Evolutionary conservation across 2,329 filamentous ascomycete genomes (phyloP).

Genomic region (Coniochaeta ligniaria): DNA sequence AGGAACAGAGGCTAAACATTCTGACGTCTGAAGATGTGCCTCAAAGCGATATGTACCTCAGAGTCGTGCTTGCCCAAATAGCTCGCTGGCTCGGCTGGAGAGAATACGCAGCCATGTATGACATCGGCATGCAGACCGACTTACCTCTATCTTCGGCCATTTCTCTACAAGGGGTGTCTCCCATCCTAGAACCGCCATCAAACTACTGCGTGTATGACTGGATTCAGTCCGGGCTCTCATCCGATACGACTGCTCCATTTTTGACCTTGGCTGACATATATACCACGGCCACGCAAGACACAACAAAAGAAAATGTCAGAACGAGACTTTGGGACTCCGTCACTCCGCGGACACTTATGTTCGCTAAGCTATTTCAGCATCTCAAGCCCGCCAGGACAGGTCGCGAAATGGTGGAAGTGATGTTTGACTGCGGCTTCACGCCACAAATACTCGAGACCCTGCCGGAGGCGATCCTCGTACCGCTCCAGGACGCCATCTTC

Average conservation of each 20-base stretch:
- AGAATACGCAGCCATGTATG: conserved; percentile 39
- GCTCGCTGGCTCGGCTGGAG: conserved; percentile 73
- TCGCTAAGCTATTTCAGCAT: conserved; percentile 59
- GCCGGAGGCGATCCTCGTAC: conserved; percentile 75
- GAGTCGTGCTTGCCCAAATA: conserved; percentile 74
- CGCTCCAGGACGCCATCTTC: conserved; percentile 77
- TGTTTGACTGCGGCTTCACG: conserved; percentile 64
- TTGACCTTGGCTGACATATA: conserved; percentile 38
- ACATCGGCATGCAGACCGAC: conserved; percentile 45
- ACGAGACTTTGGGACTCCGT: conserved; percentile 36
- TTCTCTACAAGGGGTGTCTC: not conserved
- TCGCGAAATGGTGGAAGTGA: conserved; percentile 63
- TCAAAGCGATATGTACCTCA: conserved; percentile 44
- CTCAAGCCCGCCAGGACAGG: conserved; percentile 44
- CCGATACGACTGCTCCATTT: conserved; percentile 26
- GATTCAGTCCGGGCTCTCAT: conserved; percentile 41
- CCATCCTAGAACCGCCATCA: conserved; percentile 18
- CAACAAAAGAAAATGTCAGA: conserved; percentile 25
- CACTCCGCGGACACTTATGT: conserved; percentile 62
- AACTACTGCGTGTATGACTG: conserved; percentile 39
- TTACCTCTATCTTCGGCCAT: conserved; percentile 9
- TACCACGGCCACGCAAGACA: conserved; percentile 26
- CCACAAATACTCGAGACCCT: conserved; percentile 67
- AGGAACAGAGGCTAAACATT: conserved; percentile 79
- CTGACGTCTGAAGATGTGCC: conserved; percentile 36